Percentiles rank a stretch among this genome's conserved stretches.
These are phyloP conservation scores for Pseudogymnoascus sp. DNA, from an alignment of 2,329 filamentous ascomycete genomes.

Conservation along the genomic window DNA sequence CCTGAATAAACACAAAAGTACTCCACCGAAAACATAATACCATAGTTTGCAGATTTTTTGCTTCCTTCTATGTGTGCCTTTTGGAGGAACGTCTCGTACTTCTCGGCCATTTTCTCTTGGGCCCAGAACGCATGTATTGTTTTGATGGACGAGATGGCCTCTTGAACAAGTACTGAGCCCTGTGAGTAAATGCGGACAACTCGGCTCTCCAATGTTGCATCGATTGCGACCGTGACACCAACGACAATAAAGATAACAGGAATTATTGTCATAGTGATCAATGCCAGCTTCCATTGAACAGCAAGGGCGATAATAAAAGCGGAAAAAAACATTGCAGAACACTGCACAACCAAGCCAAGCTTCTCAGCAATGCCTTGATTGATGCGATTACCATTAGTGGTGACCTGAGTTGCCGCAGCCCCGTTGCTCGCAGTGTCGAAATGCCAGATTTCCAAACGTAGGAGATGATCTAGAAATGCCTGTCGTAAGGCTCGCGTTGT, in stretches of 20 bases:
- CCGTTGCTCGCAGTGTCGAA: conserved; percentile 42
- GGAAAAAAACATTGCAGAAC: conserved; percentile 32
- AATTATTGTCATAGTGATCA: conserved; percentile 39
- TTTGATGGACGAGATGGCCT: conserved; percentile 41
- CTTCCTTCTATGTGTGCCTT: conserved; percentile 33
- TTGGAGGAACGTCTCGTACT: conserved; percentile 37
- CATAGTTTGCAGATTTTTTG: conserved; percentile 39
- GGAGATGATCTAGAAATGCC: conserved; percentile 14
- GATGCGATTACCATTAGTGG: conserved; percentile 41
- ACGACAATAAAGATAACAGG: conserved; percentile 38
- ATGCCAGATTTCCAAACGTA: conserved; percentile 48
- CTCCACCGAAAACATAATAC: conserved; percentile 38
- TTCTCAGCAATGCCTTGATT: conserved; percentile 38
- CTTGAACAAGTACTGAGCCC: conserved; percentile 41
- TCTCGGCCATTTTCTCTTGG: conserved; percentile 35
- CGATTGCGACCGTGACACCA: conserved; percentile 32
- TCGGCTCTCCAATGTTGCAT: conserved; percentile 36
- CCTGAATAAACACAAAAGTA: conserved; percentile 43
- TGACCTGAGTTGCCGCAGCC: conserved; percentile 40
- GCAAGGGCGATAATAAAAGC: conserved; percentile 32
- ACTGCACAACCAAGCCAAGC: conserved; percentile 36
- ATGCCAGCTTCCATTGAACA: conserved; percentile 34
- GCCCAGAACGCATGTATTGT: conserved; percentile 46
- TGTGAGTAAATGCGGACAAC: conserved; percentile 38
- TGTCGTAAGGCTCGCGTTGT: conserved; percentile 31